Evolutionary conservation across 129 eudicot genomes (phyloP).

Genomic region (Rutidosis leptorrhynchoides): DNA sequence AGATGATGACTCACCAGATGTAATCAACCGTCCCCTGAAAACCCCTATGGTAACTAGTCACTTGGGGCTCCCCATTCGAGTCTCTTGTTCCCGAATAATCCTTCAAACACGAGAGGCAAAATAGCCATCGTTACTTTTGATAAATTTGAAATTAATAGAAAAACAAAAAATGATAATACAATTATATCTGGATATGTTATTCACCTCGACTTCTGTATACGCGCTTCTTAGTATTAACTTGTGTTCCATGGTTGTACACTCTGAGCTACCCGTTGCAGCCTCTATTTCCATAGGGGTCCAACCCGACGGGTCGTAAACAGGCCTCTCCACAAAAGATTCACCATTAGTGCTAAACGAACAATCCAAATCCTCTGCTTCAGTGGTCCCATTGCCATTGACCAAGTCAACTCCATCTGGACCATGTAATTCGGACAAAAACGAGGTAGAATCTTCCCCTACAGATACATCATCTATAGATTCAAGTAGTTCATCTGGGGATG

Average conservation of each 20-base stretch:
- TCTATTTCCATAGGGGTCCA: conserved; percentile 93
- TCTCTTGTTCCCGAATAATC: conserved; percentile 71
- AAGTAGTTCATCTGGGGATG: conserved; percentile 24
- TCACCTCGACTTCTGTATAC: conserved; percentile 83
- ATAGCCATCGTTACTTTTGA: not conserved
- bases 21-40: conserved; percentile 91
- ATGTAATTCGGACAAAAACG: conserved; percentile 47
- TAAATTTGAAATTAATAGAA: not conserved
- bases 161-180: conserved; percentile 11
- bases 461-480: conserved; percentile 39
- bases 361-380: conserved; percentile 25
- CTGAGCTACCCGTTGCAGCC: conserved; percentile 72
- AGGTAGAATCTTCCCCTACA: conserved; percentile 41
- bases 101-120: conserved; percentile 39
- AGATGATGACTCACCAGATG: conserved; percentile 63
- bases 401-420: conserved; percentile 30
- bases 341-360: conserved; percentile 22
- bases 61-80: conserved; percentile 77
- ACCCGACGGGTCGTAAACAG: conserved; percentile 49
- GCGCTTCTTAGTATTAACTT: conserved; percentile 62
- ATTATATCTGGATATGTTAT: conserved; percentile 12
- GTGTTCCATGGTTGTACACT: conserved; percentile 63
- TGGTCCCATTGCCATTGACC: conserved; percentile 24
- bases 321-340: conserved; percentile 31
- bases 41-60: conserved; percentile 82